Percentiles rank a stretch among this genome's conserved stretches.
Conservation (phyloP, 2,329 filamentous ascomycete genomes). For the Cyphellophora europaea region DNA sequence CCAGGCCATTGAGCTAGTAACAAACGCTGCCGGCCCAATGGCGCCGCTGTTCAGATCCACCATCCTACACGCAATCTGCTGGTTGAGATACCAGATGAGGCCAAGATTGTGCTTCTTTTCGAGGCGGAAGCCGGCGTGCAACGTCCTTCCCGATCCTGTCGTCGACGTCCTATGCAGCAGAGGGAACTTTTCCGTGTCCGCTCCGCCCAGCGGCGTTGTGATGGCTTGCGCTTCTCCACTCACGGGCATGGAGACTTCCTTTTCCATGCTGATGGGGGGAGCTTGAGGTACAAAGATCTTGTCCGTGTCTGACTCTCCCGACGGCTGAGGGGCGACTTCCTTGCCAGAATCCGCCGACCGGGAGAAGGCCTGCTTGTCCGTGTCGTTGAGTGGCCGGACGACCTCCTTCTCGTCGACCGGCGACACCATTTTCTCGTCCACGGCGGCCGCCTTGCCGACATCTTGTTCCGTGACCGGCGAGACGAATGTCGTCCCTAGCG, state of each 20-base stretch:
- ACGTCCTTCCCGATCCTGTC: not conserved
- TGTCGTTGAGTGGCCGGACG: not conserved
- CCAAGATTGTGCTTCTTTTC: conserved; percentile 3
- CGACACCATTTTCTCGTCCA: not conserved
- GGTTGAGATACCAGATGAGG: conserved; percentile 1
- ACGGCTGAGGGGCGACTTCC: not conserved
- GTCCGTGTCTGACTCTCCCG: not conserved
- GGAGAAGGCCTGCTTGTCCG: conserved; percentile 1
- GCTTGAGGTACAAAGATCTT: conserved; percentile 2
- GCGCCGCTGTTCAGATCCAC: not conserved
- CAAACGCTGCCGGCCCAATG: not conserved
- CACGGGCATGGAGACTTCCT: conserved; percentile 1
- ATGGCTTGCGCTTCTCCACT: not conserved
- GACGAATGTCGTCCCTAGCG: too few relatives aligned
- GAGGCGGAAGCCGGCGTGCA: conserved; percentile 1
- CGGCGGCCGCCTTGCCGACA: not conserved
- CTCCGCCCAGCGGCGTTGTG: too few relatives aligned
- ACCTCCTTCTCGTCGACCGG: not conserved
- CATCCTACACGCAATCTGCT: not conserved
- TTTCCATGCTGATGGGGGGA: not conserved
- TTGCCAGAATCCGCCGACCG: not conserved
- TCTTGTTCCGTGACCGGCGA: too few relatives aligned
- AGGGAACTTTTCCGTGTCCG: too few relatives aligned
- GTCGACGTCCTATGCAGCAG: too few relatives aligned
- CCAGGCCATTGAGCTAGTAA: conserved; percentile 3